Conservation (phyloP, 306 rosid genomes). For the Abrus pulchellus region DNA sequence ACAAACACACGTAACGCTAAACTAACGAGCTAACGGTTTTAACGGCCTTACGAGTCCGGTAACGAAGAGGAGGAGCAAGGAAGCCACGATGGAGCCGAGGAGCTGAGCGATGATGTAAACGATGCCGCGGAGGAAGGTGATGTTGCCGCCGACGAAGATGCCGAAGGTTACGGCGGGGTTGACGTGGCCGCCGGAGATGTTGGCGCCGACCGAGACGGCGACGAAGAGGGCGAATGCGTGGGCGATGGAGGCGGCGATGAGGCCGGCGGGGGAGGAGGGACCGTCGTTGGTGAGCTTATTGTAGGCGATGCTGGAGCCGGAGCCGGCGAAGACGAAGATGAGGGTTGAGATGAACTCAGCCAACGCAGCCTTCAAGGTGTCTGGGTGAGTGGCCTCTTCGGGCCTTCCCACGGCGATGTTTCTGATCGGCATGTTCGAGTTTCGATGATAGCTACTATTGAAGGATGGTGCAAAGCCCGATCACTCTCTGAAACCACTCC, state of each 20-base stretch:
- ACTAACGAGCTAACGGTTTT: too few species aligned
- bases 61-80: constrained; percentile 65
- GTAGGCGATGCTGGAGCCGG: constrained; percentile 86
- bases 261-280: constrained; percentile 68
- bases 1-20: neutral
- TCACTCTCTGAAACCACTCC: constrained; percentile 12
- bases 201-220: constrained; percentile 75
- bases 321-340: constrained; percentile 93
- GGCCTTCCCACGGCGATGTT: constrained; percentile 76
- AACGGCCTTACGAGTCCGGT: constrained; percentile 63
- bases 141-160: constrained; percentile 83
- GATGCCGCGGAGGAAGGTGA: constrained; percentile 77
- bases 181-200: constrained; percentile 96
- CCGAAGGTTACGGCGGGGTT: constrained; percentile 98
- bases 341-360: constrained; percentile 92
- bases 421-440: constrained; percentile 72
- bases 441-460: neutral
- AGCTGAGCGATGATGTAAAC: constrained; percentile 91
- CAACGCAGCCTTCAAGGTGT: constrained; percentile 70
- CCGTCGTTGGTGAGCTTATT: constrained; percentile 74
- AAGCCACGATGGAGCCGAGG: constrained; percentile 78
- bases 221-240: constrained; percentile 86
- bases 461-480: neutral
- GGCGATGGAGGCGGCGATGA: constrained; percentile 76
- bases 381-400: constrained; percentile 70